Base-by-base conservation (phyloP, 768 basidiomycete species). In the Russula sp. region DNA sequence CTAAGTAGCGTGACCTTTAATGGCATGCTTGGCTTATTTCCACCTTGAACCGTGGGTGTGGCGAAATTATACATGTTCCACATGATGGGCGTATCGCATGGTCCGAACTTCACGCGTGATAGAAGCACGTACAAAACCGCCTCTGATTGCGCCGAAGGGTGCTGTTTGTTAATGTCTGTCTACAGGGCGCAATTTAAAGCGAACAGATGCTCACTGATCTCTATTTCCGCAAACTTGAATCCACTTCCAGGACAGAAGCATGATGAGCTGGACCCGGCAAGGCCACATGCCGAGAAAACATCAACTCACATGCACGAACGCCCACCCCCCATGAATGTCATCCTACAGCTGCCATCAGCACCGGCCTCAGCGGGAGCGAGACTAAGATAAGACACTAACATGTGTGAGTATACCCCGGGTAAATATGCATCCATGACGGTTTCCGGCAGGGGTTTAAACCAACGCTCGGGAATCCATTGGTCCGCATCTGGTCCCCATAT, bases 311-410 rank as follows among this genome's bases (percentile, higher is more conserved):
- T 74, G 70, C 74, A 74, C 9, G 71, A 69, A 14, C 74, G 57
- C 22, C 69, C 69, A 1, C 74, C 74, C 2, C 72, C 72, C 56
- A 72, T 70, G 59, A 73, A 73, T 1, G 74, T 72, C 74, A 75
- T 73, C 61, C 74, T 75, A 64, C 16, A 16, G 24, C 2, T n/a
- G 49, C 9, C 4, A 13, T 54, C 28, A 60, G 32, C 28, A 34
- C 2, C 16, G 16, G 32, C 22, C 5, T 42, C 5, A 26, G 32
- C 28, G 51, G 16, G n/a, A 20, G 50, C 53, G 1, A 26, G 13
- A 16, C 14, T 8, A 20, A 13, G 2, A 30, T 7, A 14, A 13
- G 2, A 30, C 7, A 56, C 63, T 5, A 20, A 71, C 70, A 66
- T 53, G 13, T 64, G 46, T 20, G 71, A 53, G 24, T 59, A 67